phyloP scores from a whole-genome alignment of 805 yeast genomes.

The Sungouiella thailandica region DNA sequence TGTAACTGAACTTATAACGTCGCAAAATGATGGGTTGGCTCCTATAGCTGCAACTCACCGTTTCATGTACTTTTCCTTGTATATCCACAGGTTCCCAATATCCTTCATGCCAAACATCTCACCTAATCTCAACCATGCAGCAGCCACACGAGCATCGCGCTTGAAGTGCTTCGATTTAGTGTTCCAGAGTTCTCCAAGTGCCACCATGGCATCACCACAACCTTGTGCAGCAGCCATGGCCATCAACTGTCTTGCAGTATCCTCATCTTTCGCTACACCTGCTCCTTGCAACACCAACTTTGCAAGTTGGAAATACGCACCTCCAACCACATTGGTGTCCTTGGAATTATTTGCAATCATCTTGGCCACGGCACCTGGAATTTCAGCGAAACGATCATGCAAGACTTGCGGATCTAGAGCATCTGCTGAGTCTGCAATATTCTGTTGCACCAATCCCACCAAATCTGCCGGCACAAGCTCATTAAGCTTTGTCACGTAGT shows the following conservation, averaged over 20 bases:
- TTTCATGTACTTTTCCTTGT: slow-evolving; percentile 57
- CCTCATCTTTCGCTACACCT: slow-evolving; percentile 52
- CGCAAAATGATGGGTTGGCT: no score
- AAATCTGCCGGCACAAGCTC: slow-evolving; percentile 26
- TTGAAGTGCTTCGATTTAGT: slow-evolving; percentile 49
- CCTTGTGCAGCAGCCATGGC: slow-evolving; percentile 67
- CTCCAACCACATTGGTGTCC: slow-evolving; percentile 38
- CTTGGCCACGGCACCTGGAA: slow-evolving; percentile 22
- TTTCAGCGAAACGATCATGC: slow-evolving; percentile 18
- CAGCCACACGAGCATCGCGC: slow-evolving; percentile 57
- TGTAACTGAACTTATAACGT: no score
- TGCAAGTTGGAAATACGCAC: slow-evolving; percentile 60
- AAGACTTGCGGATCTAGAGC: slow-evolving; percentile 23
- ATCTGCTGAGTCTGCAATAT: slow-evolving; percentile 20
- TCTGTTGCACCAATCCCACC: slow-evolving; percentile 20
- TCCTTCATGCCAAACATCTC: slow-evolving; percentile 56
- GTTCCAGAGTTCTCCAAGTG: slow-evolving; percentile 67
- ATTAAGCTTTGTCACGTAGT: slow-evolving; percentile 21
- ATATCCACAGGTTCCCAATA: slow-evolving; percentile 71
- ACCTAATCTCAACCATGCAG: slow-evolving; percentile 65
- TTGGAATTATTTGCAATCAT: slow-evolving; percentile 26
- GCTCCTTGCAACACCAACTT: slow-evolving; percentile 49
- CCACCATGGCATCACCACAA: slow-evolving; percentile 61
- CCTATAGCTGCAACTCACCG: no score
- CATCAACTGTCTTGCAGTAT: slow-evolving; percentile 51